Percentiles rank a stretch among this genome's conserved stretches.
Evolutionary conservation across 345 rosid genomes (phyloP).

Genomic region (Lumnitzera littorea): DNA sequence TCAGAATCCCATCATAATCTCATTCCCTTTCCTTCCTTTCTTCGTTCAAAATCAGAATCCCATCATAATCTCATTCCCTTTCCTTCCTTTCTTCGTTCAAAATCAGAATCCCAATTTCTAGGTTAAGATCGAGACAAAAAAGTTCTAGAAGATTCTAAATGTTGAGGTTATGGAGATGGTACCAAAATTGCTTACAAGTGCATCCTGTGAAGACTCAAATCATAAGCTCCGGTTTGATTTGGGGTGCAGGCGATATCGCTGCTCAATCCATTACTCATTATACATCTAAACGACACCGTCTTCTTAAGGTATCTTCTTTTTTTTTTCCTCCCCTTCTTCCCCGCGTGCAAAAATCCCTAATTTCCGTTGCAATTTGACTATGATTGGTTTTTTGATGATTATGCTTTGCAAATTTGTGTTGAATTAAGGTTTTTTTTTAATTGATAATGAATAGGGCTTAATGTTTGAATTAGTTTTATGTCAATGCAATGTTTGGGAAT

Average conservation of each 20-base stretch:
- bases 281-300: slow-evolving; percentile 46
- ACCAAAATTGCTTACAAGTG: slow-evolving; percentile 55
- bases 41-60: too few relatives aligned
- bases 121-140: too few relatives aligned
- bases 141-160: slow-evolving; percentile 14
- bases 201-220: slow-evolving; percentile 87
- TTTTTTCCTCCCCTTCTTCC: not conserved
- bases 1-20: too few relatives aligned
- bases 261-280: slow-evolving; percentile 85
- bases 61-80: too few relatives aligned
- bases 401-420: too few relatives aligned
- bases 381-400: not conserved
- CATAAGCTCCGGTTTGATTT: slow-evolving; percentile 79
- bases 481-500: too few relatives aligned
- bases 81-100: too few relatives aligned
- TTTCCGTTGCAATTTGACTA: not conserved
- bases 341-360: not conserved
- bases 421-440: too few relatives aligned
- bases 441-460: too few relatives aligned
- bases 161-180: slow-evolving; percentile 83
- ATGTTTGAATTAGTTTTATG: too few relatives aligned
- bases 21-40: too few relatives aligned
- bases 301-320: slow-evolving; percentile 16
- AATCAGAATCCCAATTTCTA: too few relatives aligned
- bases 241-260: slow-evolving; percentile 84